These are phyloP conservation scores for Metschnikowia aberdeeniae DNA, from an alignment of 805 yeast genomes.

Conservation along the genomic window DNA sequence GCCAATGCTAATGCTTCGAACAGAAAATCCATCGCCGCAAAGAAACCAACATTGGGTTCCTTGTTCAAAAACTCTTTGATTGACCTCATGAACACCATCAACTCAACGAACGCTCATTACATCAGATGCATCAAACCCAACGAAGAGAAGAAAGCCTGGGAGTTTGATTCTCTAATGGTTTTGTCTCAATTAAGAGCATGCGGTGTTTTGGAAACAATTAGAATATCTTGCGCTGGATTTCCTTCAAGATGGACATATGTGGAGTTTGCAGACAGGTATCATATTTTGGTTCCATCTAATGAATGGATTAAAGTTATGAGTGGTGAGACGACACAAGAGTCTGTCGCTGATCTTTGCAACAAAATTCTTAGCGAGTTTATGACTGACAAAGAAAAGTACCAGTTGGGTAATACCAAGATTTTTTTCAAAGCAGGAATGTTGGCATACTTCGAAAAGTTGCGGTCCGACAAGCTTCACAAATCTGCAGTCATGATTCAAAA, in stretches of 20 bases:
- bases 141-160: conserved; percentile 92
- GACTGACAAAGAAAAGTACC: conserved; percentile 66
- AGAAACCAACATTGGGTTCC: conserved; percentile 91
- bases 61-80: conserved; percentile 89
- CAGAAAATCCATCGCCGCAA: conserved; percentile 45
- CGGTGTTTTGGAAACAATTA: conserved; percentile 95
- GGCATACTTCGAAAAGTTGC: conserved; percentile 81
- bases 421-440: conserved; percentile 96
- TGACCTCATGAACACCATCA: conserved; percentile 87
- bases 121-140: conserved; percentile 97
- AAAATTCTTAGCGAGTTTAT: conserved; percentile 63
- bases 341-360: conserved; percentile 61
- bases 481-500: conserved; percentile 87
- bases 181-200: conserved; percentile 94
- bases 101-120: conserved; percentile 93
- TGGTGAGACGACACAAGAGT: conserved; percentile 47
- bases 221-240: conserved; percentile 97
- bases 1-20: conserved; percentile 23
- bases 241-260: conserved; percentile 95
- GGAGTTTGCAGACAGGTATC: conserved; percentile 87
- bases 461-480: conserved; percentile 70
- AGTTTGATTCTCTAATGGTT: conserved; percentile 92
- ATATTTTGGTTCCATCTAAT: conserved; percentile 69
- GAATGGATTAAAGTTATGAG: conserved; percentile 62
- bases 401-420: conserved; percentile 88